Conservation (phyloP, 257 asterid genomes). For the Lantana camara region DNA sequence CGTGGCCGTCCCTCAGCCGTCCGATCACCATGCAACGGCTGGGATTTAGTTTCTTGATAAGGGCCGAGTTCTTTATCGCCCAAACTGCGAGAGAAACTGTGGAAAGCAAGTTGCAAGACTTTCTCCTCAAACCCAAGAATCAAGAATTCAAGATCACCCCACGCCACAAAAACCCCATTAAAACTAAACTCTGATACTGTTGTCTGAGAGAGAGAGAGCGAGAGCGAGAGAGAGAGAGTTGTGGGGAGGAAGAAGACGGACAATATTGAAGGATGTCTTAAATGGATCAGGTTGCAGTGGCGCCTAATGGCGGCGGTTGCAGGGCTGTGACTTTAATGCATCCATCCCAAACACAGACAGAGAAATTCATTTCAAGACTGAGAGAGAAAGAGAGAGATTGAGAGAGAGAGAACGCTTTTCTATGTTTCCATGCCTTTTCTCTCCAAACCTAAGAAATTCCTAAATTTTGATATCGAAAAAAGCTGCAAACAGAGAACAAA, state of each 20-base stretch:
- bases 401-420: neutral
- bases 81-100: constrained; percentile 58
- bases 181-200: neutral
- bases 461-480: constrained; percentile 36
- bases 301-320: constrained; percentile 98
- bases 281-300: constrained; percentile 65
- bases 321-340: constrained; percentile 80
- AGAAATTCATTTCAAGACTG: constrained; percentile 32
- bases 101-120: constrained; percentile 39
- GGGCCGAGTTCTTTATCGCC: constrained; percentile 25
- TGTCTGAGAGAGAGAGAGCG: too few relatives aligned
- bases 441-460: constrained; percentile 40
- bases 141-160: neutral
- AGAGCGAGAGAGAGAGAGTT: constrained; percentile 27
- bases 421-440: constrained; percentile 12
- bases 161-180: neutral
- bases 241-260: too few relatives aligned
- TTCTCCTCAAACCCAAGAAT: constrained; percentile 21
- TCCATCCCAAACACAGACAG: constrained; percentile 25
- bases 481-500: constrained; percentile 35
- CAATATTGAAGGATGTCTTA: constrained; percentile 47
- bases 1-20: constrained; percentile 33
- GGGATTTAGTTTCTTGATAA: constrained; percentile 31
- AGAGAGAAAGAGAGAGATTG: neutral
- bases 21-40: constrained; percentile 48